phyloP scores from a whole-genome alignment of 768 basidiomycete species.

The Pisolithus tinctorius region DNA sequence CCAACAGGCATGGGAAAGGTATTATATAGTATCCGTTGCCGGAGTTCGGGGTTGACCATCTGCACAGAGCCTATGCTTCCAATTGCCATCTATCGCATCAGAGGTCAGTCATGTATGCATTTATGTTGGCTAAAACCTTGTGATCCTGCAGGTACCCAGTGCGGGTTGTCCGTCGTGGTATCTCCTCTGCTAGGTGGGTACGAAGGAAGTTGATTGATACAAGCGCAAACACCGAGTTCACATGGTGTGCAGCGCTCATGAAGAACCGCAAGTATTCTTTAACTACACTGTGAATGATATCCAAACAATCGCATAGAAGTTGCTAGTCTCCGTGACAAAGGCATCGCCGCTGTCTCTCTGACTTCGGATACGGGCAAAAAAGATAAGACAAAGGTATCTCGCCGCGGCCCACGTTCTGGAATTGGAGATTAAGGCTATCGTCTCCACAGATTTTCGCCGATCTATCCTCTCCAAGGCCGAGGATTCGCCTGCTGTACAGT shows the following conservation, averaged over 20 bases:
- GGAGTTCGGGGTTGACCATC: background rate
- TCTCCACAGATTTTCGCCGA: slow-evolving; percentile 51
- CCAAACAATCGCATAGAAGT: slow-evolving; percentile 43
- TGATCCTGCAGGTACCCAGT: slow-evolving; percentile 28
- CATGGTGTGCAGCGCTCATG: slow-evolving; percentile 57
- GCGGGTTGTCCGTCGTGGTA: slow-evolving; percentile 66
- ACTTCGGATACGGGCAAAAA: slow-evolving; percentile 55
- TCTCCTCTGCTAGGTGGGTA: slow-evolving; percentile 67
- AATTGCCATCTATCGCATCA: slow-evolving; percentile 68
- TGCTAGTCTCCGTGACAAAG: slow-evolving; percentile 45
- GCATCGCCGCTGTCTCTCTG: slow-evolving; percentile 53
- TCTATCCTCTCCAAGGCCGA: slow-evolving; percentile 51
- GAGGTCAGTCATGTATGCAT: slow-evolving; percentile 32
- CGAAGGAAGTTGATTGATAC: background rate
- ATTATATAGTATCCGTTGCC: background rate
- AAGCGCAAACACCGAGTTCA: background rate
- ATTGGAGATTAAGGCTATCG: background rate
- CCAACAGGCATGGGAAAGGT: slow-evolving; percentile 92
- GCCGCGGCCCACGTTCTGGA: background rate
- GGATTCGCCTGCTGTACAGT: slow-evolving; percentile 68
- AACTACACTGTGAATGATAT: background rate
- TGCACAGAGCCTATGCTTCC: slow-evolving; percentile 74
- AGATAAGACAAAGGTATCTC: slow-evolving; percentile 49
- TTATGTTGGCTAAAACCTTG: background rate
- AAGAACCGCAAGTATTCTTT: slow-evolving; percentile 57